Evolutionary conservation across 805 yeast genomes (phyloP).

Genomic region (Hermanozyma aechmeae): DNA sequence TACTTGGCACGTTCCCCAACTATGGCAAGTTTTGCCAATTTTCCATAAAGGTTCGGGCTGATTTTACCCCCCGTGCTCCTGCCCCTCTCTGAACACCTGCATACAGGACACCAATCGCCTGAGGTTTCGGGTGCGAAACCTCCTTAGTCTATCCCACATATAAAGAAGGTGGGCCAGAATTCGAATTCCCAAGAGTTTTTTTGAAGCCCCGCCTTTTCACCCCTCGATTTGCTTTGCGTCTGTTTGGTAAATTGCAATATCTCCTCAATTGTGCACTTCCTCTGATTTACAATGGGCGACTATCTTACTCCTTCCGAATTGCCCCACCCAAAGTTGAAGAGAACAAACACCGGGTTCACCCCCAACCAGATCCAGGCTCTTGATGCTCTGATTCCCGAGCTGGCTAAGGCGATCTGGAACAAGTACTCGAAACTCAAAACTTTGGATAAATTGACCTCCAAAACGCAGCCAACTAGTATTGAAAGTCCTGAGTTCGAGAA

Average conservation of each 20-base stretch:
- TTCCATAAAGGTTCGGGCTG: too few relatives aligned
- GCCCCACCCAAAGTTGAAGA: slow-evolving; percentile 41
- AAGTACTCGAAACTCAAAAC: slow-evolving; percentile 45
- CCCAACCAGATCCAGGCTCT: slow-evolving; percentile 81
- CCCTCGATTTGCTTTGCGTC: too few relatives aligned
- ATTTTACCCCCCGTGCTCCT: too few relatives aligned
- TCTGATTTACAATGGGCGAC: slow-evolving; percentile 22
- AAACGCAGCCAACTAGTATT: slow-evolving; percentile 2
- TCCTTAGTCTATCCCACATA: background rate
- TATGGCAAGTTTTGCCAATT: too few relatives aligned
- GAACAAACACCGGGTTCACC: slow-evolving; percentile 85
- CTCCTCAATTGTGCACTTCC: too few relatives aligned
- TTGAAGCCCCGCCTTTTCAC: background rate
- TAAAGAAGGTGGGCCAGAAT: slow-evolving; percentile 1
- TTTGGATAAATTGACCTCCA: slow-evolving; percentile 8
- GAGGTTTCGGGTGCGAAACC: slow-evolving; percentile 2
- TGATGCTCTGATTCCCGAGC: slow-evolving; percentile 73
- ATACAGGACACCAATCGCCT: too few relatives aligned
- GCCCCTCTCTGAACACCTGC: too few relatives aligned
- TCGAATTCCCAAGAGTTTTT: slow-evolving; percentile 1
- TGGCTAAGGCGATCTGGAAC: slow-evolving; percentile 71
- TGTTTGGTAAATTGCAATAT: too few relatives aligned
- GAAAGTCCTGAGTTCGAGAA: slow-evolving; percentile 52
- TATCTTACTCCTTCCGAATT: slow-evolving; percentile 27
- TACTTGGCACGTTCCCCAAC: too few relatives aligned